These are phyloP conservation scores for Didymella pomorum DNA, from an alignment of 2,329 filamentous ascomycete genomes.

Conservation along the genomic window DNA sequence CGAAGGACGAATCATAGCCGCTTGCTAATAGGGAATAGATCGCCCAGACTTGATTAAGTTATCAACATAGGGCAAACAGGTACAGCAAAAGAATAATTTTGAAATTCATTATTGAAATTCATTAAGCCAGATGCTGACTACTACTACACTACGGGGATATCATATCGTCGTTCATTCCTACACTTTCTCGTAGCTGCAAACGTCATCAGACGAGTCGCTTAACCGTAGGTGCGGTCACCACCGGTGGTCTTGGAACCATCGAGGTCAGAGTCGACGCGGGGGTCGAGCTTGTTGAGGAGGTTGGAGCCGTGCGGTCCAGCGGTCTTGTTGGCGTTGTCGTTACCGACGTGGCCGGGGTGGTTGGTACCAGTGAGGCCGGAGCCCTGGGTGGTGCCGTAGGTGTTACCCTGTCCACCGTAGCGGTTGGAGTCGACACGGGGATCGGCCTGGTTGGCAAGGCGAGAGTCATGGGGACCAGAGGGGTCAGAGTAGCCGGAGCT, in stretches of 20 bases:
- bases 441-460: constrained; percentile 40
- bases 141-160: constrained; percentile 20
- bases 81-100: neutral
- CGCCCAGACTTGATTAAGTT: too few relatives aligned
- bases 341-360: constrained; percentile 27
- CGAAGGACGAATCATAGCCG: too few relatives aligned
- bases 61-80: too few relatives aligned
- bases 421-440: constrained; percentile 44
- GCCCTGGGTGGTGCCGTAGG: constrained; percentile 22
- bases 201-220: constrained; percentile 19
- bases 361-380: constrained; percentile 22
- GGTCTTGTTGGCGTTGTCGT: constrained; percentile 39
- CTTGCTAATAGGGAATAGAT: too few relatives aligned
- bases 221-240: constrained; percentile 37
- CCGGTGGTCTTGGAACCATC: constrained; percentile 45
- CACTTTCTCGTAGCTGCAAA: constrained; percentile 13
- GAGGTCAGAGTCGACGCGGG: constrained; percentile 48
- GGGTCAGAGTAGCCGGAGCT: constrained; percentile 29
- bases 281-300: constrained; percentile 49
- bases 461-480: constrained; percentile 41
- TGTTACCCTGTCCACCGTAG: constrained; percentile 35
- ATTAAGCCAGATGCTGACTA: constrained; percentile 18
- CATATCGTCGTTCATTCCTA: constrained; percentile 21
- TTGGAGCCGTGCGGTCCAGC: constrained; percentile 48
- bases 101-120: constrained; percentile 14